phyloP scores from a whole-genome alignment of 495 filamentous ascomycete species.

The Staphylotrichum tortipilum region DNA sequence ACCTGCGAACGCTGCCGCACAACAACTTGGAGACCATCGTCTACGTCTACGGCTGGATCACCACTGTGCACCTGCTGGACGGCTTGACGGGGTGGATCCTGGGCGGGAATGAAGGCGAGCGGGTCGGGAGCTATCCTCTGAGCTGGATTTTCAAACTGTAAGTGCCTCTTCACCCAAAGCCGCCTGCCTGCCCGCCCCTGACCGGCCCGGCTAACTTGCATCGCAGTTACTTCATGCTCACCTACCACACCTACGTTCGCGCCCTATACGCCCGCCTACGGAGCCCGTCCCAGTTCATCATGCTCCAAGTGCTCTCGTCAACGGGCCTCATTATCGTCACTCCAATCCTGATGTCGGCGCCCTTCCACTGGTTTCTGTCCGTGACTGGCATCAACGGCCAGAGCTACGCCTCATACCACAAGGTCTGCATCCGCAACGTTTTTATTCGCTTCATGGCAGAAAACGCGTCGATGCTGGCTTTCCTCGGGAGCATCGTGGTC shows the following conservation, averaged over 20 bases:
- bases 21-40: constrained; percentile 53
- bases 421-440: constrained; percentile 51
- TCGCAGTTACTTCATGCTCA: constrained; percentile 55
- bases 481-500: constrained; percentile 50
- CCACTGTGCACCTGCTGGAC: constrained; percentile 53
- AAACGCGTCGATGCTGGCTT: constrained; percentile 57
- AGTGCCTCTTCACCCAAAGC: constrained; percentile 8
- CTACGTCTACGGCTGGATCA: constrained; percentile 59
- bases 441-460: constrained; percentile 55
- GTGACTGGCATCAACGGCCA: constrained; percentile 43
- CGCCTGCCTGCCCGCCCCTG: neutral
- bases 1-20: constrained; percentile 55
- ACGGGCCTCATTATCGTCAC: constrained; percentile 49
- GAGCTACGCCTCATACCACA: constrained; percentile 49
- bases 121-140: constrained; percentile 54
- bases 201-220: constrained; percentile 8
- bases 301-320: constrained; percentile 50
- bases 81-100: constrained; percentile 54
- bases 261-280: constrained; percentile 57
- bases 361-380: constrained; percentile 43
- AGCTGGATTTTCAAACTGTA: constrained; percentile 58
- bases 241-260: constrained; percentile 62
- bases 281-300: constrained; percentile 49
- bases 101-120: constrained; percentile 47
- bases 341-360: constrained; percentile 50